Evolutionary conservation across 768 basidiomycete species (phyloP), one percentile per base, ranked within the genome.

Genomic region (Cystobasidiopsis lactophilus): DNA sequence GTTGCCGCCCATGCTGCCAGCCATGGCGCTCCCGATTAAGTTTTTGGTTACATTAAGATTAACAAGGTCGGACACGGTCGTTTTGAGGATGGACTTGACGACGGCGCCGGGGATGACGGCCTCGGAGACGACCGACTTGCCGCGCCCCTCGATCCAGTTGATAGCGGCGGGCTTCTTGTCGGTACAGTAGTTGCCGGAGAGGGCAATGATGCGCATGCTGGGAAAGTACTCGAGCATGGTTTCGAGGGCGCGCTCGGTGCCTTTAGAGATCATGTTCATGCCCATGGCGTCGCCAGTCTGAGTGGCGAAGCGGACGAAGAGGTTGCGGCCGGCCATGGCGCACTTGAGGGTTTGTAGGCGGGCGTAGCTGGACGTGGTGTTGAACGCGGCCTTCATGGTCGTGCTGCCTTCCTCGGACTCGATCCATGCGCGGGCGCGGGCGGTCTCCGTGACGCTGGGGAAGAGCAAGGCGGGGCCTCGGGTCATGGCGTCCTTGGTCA

Each of bases 261-360:
- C 93, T 69, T 98, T 98, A 9, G 82, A 84, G 64, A 96, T 93
- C 93, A 96, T 98, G 72, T 98, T 98, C 93, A 98, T 98, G 18
- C 93, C 93, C 91, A 96, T 98, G 39, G 93, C 91, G 63, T 96
- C 91, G 29, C 89, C 93, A 0, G 93, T 96, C 51, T 77, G 78
- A 14, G 88, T 93, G 54, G 82, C 82, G 63, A 98, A 95, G 44
- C 93, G 77, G 23, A 95, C 78, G 64, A 79, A 98, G 37, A 98
- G 70, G 37, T 86, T 91, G 39, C 93, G 76, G 4, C 93, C 93
- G 5, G 93, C 93, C 66, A 96, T 70, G 3, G 80, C 83, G 44
- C 79, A 79, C 73, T 91, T 91, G 60, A 96, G 71, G 52, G 73
- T 74, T 68, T 80, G 78, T 48, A 98, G 67, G 64, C 79, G 76